Evolutionary conservation across 164 flowering plant genomes (phyloP), one percentile per base, ranked within the genome.

Genomic region (Buxus sempervirens): DNA sequence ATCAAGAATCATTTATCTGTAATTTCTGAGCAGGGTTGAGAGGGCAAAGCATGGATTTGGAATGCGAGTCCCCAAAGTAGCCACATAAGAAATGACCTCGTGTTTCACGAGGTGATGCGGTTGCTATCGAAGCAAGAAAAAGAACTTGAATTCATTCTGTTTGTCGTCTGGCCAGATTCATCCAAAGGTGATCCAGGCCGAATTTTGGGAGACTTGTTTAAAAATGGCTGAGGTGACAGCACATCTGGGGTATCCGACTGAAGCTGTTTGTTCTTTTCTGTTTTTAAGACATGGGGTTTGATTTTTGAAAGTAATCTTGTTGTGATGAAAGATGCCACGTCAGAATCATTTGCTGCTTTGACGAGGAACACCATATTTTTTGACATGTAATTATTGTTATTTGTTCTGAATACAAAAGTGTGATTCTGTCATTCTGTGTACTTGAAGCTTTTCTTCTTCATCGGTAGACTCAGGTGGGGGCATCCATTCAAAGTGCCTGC

Each of bases 21-120:
- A 42, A 54, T 21, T 60, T 63, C 16, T 70, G 32, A 61, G 60
- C 88, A 84, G 88, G 64, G 82, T 84, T 18, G 80, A 80, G 75
- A 80, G 41, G 67, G 70, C 57, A 16, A 71, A 70, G 64, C 77
- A 59, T 38, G 88, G 88, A 70, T 82, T 82, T 49, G 88, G 88
- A 49, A 84, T 84, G 88, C 72, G 75, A 62, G 76, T 67, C 56
- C 85, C 84, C 13, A 77, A 67, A 60, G 54, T 32, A 26, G 5
- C 62, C 21, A 42, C 71, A n/a, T 2, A 66, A 62, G 55, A 10
- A 28, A 41, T 16, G 25, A 32, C 20, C 20, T 67, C 10, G 14
- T 7, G 62, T 15, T 45, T 20, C 63, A 26, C n/a, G 20, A 25
- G 25, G 3, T 2, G 58, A 14, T 32, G 32, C 20, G 18, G 60